Percentiles rank a stretch among this genome's conserved stretches.
Conservation (phyloP, 345 rosid genomes). For the Anacardium occidentale region DNA sequence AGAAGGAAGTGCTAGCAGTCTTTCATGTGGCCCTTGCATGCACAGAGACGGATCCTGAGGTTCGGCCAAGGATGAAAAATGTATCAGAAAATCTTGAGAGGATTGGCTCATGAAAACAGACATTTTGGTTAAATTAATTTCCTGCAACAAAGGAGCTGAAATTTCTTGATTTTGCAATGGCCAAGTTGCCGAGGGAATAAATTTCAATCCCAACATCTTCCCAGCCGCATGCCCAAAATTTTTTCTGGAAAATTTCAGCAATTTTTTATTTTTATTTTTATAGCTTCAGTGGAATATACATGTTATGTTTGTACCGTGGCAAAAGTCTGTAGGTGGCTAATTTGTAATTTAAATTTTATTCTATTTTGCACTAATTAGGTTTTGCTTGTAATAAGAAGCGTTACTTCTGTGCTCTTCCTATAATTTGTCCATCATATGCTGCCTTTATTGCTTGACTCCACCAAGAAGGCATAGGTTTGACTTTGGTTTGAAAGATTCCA, state of each 20-base stretch:
- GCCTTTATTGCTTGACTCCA: no score
- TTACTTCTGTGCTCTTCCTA: neutral
- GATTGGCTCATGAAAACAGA: conserved; percentile 42
- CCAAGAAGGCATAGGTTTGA: no score
- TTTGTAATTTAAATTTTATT: conserved; percentile 28
- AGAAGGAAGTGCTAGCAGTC: conserved; percentile 80
- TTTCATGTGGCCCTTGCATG: conserved; percentile 89
- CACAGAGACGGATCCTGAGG: conserved; percentile 80
- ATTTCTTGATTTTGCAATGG: neutral
- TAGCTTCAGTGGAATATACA: conserved; percentile 4
- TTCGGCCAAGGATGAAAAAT: conserved; percentile 90
- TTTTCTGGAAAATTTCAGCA: conserved; percentile 17
- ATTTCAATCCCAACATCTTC: neutral
- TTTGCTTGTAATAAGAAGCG: conserved; percentile 19
- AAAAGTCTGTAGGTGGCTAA: conserved; percentile 14
- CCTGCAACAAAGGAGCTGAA: neutral
- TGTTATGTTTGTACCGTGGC: neutral
- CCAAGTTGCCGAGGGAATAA: neutral
- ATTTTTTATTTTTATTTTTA: conserved; percentile 4
- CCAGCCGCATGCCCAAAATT: neutral
- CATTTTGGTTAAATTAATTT: neutral
- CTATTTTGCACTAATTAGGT: conserved; percentile 6
- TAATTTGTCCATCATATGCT: no score
- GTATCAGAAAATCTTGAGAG: conserved; percentile 82
- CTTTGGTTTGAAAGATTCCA: no score